phyloP scores from a whole-genome alignment of 495 filamentous ascomycete species.

The Trichoderma reesei region DNA sequence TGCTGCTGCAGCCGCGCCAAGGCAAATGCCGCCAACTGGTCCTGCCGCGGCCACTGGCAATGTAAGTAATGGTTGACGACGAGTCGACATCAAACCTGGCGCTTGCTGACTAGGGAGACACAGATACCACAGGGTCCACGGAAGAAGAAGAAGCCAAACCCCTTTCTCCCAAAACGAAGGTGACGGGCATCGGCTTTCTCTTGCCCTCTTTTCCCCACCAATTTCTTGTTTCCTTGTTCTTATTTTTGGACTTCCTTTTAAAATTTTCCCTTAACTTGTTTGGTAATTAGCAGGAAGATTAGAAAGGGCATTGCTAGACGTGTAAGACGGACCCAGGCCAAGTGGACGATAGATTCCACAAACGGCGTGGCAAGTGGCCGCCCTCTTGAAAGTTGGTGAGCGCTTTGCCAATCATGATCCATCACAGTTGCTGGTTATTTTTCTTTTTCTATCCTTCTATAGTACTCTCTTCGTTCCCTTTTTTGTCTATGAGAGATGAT shows the following conservation, averaged over 20 bases:
- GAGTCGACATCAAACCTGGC: background rate
- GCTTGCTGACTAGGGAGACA: background rate
- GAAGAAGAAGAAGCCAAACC: slow-evolving; percentile 5
- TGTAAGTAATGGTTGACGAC: background rate
- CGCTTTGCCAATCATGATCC: background rate
- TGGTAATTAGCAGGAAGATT: background rate
- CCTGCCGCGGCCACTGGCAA: slow-evolving; percentile 6
- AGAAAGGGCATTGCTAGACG: background rate
- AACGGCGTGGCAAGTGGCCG: background rate
- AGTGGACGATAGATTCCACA: background rate
- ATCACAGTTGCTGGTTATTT: too few species aligned
- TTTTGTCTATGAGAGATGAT: too few species aligned
- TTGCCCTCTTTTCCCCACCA: too few species aligned
- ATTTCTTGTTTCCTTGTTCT: too few species aligned
- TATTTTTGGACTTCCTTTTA: too few species aligned
- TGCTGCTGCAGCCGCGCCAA: slow-evolving; percentile 12
- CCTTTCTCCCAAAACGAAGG: background rate
- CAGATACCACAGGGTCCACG: background rate
- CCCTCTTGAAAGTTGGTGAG: background rate
- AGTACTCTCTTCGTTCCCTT: too few species aligned
- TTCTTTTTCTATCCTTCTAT: too few species aligned
- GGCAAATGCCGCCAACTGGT: background rate
- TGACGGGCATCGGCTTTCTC: background rate
- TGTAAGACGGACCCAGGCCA: background rate
- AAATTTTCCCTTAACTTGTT: too few species aligned